phyloP scores from a whole-genome alignment of 2,329 filamentous ascomycete species.

The Arachnomyces sp. region DNA sequence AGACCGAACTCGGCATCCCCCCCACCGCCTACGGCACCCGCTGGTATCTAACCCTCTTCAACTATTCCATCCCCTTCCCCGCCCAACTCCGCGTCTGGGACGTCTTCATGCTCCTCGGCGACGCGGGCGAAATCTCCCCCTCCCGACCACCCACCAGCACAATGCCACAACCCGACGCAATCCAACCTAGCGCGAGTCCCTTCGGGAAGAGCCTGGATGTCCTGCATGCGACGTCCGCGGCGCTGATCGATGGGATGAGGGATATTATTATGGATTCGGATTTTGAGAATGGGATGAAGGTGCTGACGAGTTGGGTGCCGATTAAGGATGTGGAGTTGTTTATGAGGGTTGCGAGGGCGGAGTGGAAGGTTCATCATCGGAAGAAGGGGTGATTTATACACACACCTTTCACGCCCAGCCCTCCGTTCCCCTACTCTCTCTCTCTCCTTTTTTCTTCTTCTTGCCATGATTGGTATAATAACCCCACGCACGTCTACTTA shows the following conservation, averaged over 20 bases:
- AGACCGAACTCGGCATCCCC: constrained; percentile 71
- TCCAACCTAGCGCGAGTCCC: constrained; percentile 23
- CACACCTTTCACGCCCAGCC: background rate
- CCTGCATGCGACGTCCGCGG: constrained; percentile 80
- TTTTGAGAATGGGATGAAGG: constrained; percentile 97
- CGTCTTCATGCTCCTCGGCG: constrained; percentile 89
- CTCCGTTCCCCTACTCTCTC: background rate
- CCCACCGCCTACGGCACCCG: constrained; percentile 90
- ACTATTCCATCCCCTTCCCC: constrained; percentile 88
- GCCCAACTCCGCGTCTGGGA: constrained; percentile 96
- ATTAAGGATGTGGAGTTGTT: constrained; percentile 89
- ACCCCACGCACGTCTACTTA: no score
- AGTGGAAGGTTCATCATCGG: constrained; percentile 65
- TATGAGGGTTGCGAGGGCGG: constrained; percentile 80
- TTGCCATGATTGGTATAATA: background rate
- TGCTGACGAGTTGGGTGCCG: constrained; percentile 85
- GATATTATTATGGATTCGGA: constrained; percentile 86
- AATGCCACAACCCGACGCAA: constrained; percentile 13
- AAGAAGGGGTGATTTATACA: constrained; percentile 26
- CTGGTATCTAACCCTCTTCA: constrained; percentile 97
- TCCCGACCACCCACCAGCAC: constrained; percentile 7
- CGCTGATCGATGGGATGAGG: constrained; percentile 80
- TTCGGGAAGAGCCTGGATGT: constrained; percentile 68
- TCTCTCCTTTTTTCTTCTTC: background rate
- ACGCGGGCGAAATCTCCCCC: constrained; percentile 45